These are phyloP conservation scores for Phycomyces nitens DNA, from an alignment of 192 early-diverging fungal species.

Conservation along the genomic window DNA sequence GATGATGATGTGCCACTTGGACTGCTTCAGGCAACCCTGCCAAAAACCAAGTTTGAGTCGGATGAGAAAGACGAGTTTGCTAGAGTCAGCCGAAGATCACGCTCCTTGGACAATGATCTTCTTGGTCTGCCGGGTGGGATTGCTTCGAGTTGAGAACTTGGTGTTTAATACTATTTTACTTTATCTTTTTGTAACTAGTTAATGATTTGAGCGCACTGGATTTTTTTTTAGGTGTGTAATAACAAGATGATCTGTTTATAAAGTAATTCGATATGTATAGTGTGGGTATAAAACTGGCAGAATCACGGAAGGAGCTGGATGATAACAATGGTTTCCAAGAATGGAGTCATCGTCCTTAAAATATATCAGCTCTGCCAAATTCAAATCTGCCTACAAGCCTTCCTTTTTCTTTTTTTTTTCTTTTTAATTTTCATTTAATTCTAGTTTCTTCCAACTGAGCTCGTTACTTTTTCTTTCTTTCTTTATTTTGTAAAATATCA, in stretches of 20 bases:
- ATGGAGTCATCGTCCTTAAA: slow-evolving; percentile 1
- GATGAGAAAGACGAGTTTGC: not conserved
- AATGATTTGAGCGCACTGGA: no score
- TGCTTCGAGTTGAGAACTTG: no score
- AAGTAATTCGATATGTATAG: no score
- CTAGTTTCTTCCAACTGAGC: slow-evolving; percentile 1
- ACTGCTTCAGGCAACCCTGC: not conserved
- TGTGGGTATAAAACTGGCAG: not conserved
- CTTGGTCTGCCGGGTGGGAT: no score
- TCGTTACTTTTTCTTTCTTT: not conserved
- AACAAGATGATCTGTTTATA: no score
- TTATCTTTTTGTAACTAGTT: no score
- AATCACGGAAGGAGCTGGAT: slow-evolving; percentile 1
- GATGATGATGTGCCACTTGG: not conserved
- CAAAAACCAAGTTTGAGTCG: not conserved
- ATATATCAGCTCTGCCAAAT: not conserved
- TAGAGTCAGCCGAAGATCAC: not conserved
- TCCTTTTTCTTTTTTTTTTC: slow-evolving; percentile 6
- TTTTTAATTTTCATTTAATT: not conserved
- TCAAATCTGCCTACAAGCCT: slow-evolving; percentile 8
- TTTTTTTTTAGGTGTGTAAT: no score
- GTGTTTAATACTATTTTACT: no score
- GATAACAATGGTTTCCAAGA: slow-evolving; percentile 5
- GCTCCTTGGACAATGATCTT: no score
- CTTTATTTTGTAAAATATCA: slow-evolving; percentile 6